phyloP scores from a whole-genome alignment of 495 filamentous ascomycete genomes.

The Sordaria brevicollis region DNA sequence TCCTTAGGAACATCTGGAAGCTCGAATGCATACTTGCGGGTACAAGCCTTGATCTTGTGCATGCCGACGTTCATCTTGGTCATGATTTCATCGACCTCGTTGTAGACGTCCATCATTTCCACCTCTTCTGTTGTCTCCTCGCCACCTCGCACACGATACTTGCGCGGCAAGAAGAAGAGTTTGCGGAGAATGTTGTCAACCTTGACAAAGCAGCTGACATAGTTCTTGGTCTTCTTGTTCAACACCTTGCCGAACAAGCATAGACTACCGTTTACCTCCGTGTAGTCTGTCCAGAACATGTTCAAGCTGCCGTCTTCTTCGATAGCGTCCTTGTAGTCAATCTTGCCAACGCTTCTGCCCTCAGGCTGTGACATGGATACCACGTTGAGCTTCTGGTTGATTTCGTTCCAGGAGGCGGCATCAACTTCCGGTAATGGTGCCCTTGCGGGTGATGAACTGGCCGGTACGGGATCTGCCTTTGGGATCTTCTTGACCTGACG shows the following conservation, averaged over 20 bases:
- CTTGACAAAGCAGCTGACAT: constrained; percentile 90
- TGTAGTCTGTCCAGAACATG: constrained; percentile 97
- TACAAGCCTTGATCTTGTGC: constrained; percentile 87
- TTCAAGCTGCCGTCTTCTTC: constrained; percentile 85
- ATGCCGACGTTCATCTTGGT: constrained; percentile 67
- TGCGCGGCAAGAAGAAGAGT: constrained; percentile 82
- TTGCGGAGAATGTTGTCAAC: constrained; percentile 91
- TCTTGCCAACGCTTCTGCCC: constrained; percentile 58
- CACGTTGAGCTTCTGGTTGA: constrained; percentile 79
- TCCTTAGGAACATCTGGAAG: constrained; percentile 79
- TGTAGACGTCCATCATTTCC: constrained; percentile 79
- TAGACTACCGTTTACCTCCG: constrained; percentile 81
- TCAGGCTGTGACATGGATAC: constrained; percentile 54
- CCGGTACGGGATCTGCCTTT: constrained; percentile 52
- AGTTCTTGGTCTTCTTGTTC: constrained; percentile 69
- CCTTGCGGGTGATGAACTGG: constrained; percentile 65
- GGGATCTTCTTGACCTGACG: constrained; percentile 69
- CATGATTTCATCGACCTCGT: constrained; percentile 81
- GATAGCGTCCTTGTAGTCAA: constrained; percentile 67
- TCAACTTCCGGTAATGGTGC: constrained; percentile 49
- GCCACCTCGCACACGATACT: constrained; percentile 47
- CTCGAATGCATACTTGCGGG: constrained; percentile 92
- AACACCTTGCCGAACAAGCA: constrained; percentile 95
- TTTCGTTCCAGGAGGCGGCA: constrained; percentile 80
- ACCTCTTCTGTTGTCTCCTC: constrained; percentile 69